Evolutionary conservation across 176 grass and related monocot genomes (phyloP), one percentile per base, ranked within the genome.

Genomic region (Elymus sibiricus): DNA sequence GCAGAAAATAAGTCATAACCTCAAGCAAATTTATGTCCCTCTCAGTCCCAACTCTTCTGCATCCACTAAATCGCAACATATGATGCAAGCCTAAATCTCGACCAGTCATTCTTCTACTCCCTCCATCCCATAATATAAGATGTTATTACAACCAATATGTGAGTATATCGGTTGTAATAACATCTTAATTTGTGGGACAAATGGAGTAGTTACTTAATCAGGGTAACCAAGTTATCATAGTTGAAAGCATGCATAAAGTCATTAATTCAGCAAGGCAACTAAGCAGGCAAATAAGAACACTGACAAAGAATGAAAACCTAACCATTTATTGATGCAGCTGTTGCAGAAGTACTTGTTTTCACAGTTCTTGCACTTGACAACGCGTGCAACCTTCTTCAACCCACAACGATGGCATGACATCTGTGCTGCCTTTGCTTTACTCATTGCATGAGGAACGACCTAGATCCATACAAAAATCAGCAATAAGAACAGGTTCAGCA

Each of bases 321-420:
- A 97, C 94, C 97, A 94, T 88, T 93, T 94, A 43, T 86, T 94
- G 84, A 93, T 86, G 90, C 94, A 99, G 64, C 88, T 88, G 64
- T 90, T 91, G 83, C 92, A 99, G 85, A 99, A 99, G 87, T 84
- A 88, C 62, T 70, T 81, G 69, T 64, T 92, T 47, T 84, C 84
- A 82, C 97, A 99, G 74, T 78, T 87, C 61, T 77, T 90, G 83
- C 94, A 99, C 69, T 87, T 88, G 69, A 92, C 73, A 85, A 93
- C 83, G 4, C 75, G 85, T 6, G 85, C 83, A 1, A 78, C 86
- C 75, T 97, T 97, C 76, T 68, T 88, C 72, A 90, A 13, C 46
- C 89, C 90, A 5, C 97, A 99, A 22, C 87, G 82, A 44, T 99
- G 94, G 65, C 97, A 99, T 37, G 78, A 76, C 86, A 67, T 94